phyloP scores from a whole-genome alignment of 345 rosid genomes.

The Populus alba region DNA sequence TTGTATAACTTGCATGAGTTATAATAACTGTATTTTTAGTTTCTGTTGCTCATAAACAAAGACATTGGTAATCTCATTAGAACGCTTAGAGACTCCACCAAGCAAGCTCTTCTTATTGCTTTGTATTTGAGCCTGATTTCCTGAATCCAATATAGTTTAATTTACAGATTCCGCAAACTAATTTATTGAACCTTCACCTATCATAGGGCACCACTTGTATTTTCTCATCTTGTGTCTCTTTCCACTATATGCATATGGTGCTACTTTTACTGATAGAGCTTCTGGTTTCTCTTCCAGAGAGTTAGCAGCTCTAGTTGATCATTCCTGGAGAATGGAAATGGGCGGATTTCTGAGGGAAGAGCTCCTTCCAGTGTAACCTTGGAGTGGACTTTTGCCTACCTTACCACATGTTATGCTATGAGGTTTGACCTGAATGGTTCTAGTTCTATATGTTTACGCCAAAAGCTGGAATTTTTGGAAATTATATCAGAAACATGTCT shows the following conservation, averaged over 20 bases:
- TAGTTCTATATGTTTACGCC: neutral
- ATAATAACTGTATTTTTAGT: neutral
- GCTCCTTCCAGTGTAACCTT: constrained; percentile 40
- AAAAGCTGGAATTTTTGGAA: constrained; percentile 10
- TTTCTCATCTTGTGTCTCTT: neutral
- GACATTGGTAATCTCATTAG: neutral
- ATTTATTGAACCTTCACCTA: constrained; percentile 4
- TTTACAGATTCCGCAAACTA: constrained; percentile 5
- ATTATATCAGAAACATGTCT: neutral
- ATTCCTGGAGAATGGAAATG: constrained; percentile 90
- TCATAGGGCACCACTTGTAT: neutral
- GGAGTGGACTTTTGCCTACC: constrained; percentile 8
- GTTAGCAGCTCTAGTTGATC: constrained; percentile 67
- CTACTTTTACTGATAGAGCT: constrained; percentile 3
- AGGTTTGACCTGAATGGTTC: constrained; percentile 32
- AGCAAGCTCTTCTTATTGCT: constrained; percentile 2
- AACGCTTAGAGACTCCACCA: neutral
- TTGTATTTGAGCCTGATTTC: constrained; percentile 4
- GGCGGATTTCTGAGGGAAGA: constrained; percentile 72
- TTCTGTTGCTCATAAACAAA: neutral
- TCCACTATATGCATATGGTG: constrained; percentile 3
- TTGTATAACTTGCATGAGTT: neutral
- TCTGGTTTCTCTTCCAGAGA: constrained; percentile 49
- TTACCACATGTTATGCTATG: constrained; percentile 1
- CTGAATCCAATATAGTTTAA: neutral